phyloP scores from a whole-genome alignment of 1,284 basidiomycete species.

The Microbotryum lychnidis-dioicae region DNA sequence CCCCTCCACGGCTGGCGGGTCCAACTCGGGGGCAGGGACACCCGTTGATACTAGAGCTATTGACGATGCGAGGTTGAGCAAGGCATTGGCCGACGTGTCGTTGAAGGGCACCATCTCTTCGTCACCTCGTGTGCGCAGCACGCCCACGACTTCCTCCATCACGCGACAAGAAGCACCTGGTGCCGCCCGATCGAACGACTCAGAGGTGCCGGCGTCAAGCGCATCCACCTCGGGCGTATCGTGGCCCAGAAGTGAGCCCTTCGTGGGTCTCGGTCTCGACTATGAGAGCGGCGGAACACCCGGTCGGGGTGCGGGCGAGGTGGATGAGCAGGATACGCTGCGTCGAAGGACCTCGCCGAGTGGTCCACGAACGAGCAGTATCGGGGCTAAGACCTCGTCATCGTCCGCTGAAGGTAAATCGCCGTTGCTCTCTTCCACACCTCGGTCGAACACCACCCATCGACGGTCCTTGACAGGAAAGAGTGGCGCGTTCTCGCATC shows the following conservation, averaged over 20 bases:
- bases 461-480: conserved; percentile 20
- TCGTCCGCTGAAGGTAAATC: too few relatives aligned
- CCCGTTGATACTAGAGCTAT: neutral
- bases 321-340: conserved; percentile 2
- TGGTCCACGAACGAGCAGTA: conserved; percentile 17
- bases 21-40: neutral
- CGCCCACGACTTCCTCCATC: too few relatives aligned
- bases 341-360: conserved; percentile 7
- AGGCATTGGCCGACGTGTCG: too few relatives aligned
- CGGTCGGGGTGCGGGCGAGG: neutral
- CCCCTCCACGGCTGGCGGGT: neutral
- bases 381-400: conserved; percentile 3
- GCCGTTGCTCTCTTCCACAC: too few relatives aligned
- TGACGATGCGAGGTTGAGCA: neutral
- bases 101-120: too few relatives aligned
- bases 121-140: too few relatives aligned
- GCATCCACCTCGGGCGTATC: too few relatives aligned
- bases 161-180: too few relatives aligned
- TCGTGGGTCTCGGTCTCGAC: conserved; percentile 21
- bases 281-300: conserved; percentile 2
- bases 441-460: neutral
- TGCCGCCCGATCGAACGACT: too few relatives aligned
- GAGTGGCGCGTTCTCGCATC: conserved; percentile 17
- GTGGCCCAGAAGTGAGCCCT: too few relatives aligned
- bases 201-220: too few relatives aligned